These are phyloP conservation scores for Ilex paraguariensis DNA, from an alignment of 305 asterid genomes.

Conservation along the genomic window DNA sequence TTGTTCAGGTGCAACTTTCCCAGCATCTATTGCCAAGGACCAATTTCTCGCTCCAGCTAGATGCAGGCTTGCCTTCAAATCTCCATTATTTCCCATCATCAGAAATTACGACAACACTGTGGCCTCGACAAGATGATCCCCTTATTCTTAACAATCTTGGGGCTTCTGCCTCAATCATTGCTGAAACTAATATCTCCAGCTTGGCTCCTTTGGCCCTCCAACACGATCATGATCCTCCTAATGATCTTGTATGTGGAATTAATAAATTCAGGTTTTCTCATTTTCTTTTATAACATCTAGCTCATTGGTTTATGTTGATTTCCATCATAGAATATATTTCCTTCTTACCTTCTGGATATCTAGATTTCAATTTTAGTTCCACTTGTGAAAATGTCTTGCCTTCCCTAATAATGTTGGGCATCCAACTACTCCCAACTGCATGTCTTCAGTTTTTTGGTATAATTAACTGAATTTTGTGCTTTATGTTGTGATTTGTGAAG, in stretches of 20 bases:
- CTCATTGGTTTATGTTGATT: no score
- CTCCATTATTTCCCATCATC: slow-evolving; percentile 15
- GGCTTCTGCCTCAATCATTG: slow-evolving; percentile 11
- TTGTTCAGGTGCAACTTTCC: slow-evolving; percentile 8
- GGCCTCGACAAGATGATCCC: slow-evolving; percentile 23
- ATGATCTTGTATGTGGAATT: slow-evolving; percentile 11
- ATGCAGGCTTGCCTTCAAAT: slow-evolving; percentile 21
- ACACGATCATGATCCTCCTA: slow-evolving; percentile 18
- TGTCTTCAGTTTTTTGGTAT: no score
- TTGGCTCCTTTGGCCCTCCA: slow-evolving; percentile 26
- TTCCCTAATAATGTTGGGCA: no score
- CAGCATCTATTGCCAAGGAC: slow-evolving; percentile 20
- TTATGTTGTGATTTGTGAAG: no score
- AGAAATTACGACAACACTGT: slow-evolving; percentile 15
- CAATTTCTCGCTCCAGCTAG: slow-evolving; percentile 17
- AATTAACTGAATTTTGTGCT: no score
- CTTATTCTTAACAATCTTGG: slow-evolving; percentile 17
- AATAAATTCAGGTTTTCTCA: no score
- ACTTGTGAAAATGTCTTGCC: no score
- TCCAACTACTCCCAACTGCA: no score
- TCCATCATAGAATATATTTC: no score
- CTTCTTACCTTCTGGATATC: no score
- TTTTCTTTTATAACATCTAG: no score
- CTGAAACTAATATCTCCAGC: slow-evolving; percentile 18
- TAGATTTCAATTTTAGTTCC: no score